Percentiles rank a stretch among this genome's conserved stretches.
Conservation (phyloP, 306 rosid genomes). For the Lablab purpureus region DNA sequence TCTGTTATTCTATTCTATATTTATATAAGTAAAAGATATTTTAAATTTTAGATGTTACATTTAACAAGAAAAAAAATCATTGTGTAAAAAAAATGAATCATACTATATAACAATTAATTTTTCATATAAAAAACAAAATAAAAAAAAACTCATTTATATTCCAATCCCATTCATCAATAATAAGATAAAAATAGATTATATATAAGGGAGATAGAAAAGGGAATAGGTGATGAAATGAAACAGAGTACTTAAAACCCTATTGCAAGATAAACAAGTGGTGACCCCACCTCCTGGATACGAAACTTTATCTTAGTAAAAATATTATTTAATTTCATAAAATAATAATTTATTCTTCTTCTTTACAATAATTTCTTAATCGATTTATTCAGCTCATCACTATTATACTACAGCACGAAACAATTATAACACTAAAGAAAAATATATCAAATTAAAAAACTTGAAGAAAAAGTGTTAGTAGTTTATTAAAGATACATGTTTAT, state of each 20-base stretch:
- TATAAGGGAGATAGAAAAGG: too few species aligned
- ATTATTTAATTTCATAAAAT: background rate
- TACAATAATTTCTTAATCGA: background rate
- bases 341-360: background rate
- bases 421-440: background rate
- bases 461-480: too few species aligned
- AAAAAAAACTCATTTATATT: too few species aligned
- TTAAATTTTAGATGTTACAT: background rate
- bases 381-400: background rate
- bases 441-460: background rate
- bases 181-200: too few species aligned
- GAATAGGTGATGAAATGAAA: background rate
- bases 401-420: background rate
- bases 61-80: background rate
- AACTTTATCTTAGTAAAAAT: background rate
- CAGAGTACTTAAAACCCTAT: background rate
- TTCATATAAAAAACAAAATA: too few species aligned
- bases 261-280: background rate
- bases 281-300: background rate
- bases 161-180: background rate
- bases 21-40: background rate
- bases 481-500: background rate
- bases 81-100: background rate
- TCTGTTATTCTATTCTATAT: too few species aligned
- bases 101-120: background rate